A percentile compares a stretch with the other conserved stretches of the same genome.
phyloP scores from a whole-genome alignment of 495 filamentous ascomycete species.

The Parmelia sp. region DNA sequence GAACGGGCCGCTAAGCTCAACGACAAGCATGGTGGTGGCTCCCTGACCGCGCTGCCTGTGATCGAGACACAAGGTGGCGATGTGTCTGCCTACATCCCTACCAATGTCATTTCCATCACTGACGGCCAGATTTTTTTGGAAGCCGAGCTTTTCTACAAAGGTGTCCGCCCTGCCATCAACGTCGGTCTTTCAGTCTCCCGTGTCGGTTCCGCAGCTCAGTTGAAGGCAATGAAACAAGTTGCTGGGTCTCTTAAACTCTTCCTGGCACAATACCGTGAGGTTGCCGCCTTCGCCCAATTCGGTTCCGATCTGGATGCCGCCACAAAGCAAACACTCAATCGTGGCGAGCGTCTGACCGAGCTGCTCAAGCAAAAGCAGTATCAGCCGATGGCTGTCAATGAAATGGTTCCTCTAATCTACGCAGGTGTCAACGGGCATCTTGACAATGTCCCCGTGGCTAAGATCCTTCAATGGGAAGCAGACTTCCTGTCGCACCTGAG shows the following conservation, averaged over 20 bases:
- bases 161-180: slow-evolving; percentile 99
- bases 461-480: slow-evolving; percentile 84
- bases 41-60: slow-evolving; percentile 93
- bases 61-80: slow-evolving; percentile 99
- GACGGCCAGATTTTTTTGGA: slow-evolving; percentile 99
- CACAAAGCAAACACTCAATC: slow-evolving; percentile 96
- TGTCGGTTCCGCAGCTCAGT: slow-evolving; percentile 98
- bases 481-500: slow-evolving; percentile 90
- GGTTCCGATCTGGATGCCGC: slow-evolving; percentile 98
- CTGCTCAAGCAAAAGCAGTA: slow-evolving; percentile 99
- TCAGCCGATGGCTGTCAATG: slow-evolving; percentile 95
- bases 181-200: slow-evolving; percentile 99
- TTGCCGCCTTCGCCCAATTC: slow-evolving; percentile 99
- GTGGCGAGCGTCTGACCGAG: slow-evolving; percentile 98
- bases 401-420: slow-evolving; percentile 99
- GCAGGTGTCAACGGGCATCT: slow-evolving; percentile 97
- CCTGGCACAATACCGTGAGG: slow-evolving; percentile 99
- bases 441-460: slow-evolving; percentile 76
- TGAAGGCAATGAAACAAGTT: slow-evolving; percentile 99
- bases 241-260: slow-evolving; percentile 99
- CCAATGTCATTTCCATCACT: slow-evolving; percentile 99
- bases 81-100: slow-evolving; percentile 99
- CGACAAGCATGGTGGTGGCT: slow-evolving; percentile 92
- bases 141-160: slow-evolving; percentile 99
- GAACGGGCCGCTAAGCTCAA: slow-evolving; percentile 99